Base-by-base conservation (phyloP, 2,329 filamentous ascomycete genomes). In the Penicillium sp. region DNA sequence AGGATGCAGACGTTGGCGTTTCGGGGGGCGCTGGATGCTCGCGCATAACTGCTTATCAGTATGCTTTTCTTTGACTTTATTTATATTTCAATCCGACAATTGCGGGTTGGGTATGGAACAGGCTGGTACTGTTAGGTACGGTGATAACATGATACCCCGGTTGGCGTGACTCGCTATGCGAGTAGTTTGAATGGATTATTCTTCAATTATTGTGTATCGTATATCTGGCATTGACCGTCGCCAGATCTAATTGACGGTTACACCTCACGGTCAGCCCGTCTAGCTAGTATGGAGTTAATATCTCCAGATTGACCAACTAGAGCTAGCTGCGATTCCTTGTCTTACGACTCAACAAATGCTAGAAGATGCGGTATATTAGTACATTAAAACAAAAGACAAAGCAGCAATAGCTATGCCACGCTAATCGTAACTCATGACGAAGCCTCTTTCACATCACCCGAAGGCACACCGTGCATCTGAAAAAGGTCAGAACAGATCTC, bases 71-170 rank as follows among this genome's bases (percentile, higher is more conserved):
- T 46, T 26, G 18, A 52, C 45, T 8, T 26, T 18, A 16, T 28
- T 26, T 24, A n/a, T 10, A 7, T 43, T 26, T 43, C 7, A 14
- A 29, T 28, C 24, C 14, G 23, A 28, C 18, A 16, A 2, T 21
- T 48, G 42, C 51, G 48, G 46, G 39, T 49, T 44, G 26, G 48
- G 34, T 55, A 29, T 63, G 45, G 51, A 34, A 60, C 43, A 53
- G 59, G 52, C 56, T 56, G 56, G 49, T 59, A 61, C 52, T 62
- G 51, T 60, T 67, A 56, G 46, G 36, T 59, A 59, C 37, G 51
- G 59, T 62, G 58, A 67, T 60, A 61, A 65, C 56, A 66, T 70
- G 68, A 71, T 71, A 71, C 67, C 66, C 67, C 63, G 49, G 54
- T 29, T 61, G 56, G 54, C 52, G 52, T 58, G 52, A 59, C 26